These are phyloP conservation scores for Syncephalis plumigaleata DNA, from an alignment of 371 early-diverging fungal genomes.

Conservation along the genomic window DNA sequence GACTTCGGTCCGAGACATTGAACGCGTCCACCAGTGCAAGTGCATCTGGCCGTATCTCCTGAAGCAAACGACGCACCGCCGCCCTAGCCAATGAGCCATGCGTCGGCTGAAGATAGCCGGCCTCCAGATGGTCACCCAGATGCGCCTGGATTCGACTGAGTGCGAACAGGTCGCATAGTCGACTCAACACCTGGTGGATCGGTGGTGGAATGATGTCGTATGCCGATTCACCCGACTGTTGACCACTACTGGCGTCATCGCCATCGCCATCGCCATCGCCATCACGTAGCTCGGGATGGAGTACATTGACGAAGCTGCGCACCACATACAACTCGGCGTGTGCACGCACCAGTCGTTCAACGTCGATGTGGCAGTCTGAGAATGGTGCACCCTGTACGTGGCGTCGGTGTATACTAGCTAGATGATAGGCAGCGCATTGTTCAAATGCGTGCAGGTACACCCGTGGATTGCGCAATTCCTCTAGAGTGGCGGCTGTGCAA, in stretches of 20 bases:
- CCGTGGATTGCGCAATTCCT: too few relatives aligned
- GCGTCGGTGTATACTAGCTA: too few relatives aligned
- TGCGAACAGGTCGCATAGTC: slow-evolving; percentile 33
- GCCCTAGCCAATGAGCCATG: slow-evolving; percentile 22
- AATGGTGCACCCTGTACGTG: too few relatives aligned
- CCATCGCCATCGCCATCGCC: too few relatives aligned
- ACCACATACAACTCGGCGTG: too few relatives aligned
- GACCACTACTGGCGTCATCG: not conserved
- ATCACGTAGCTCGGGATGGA: too few relatives aligned
- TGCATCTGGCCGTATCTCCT: slow-evolving; percentile 42
- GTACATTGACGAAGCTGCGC: too few relatives aligned
- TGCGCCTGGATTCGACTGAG: slow-evolving; percentile 43
- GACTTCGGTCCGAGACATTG: slow-evolving; percentile 48
- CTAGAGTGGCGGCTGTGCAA: too few relatives aligned
- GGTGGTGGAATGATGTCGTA: not conserved
- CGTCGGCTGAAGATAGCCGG: slow-evolving; percentile 26
- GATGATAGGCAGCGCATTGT: too few relatives aligned
- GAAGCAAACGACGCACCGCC: slow-evolving; percentile 13
- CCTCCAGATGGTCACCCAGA: slow-evolving; percentile 37
- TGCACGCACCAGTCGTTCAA: too few relatives aligned
- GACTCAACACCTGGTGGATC: not conserved
- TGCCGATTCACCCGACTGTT: not conserved
- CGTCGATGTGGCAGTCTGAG: too few relatives aligned
- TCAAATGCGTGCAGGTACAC: too few relatives aligned
- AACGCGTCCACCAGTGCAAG: slow-evolving; percentile 59